Conservation (phyloP, 306 rosid genomes). For the Castanea mollissima region DNA sequence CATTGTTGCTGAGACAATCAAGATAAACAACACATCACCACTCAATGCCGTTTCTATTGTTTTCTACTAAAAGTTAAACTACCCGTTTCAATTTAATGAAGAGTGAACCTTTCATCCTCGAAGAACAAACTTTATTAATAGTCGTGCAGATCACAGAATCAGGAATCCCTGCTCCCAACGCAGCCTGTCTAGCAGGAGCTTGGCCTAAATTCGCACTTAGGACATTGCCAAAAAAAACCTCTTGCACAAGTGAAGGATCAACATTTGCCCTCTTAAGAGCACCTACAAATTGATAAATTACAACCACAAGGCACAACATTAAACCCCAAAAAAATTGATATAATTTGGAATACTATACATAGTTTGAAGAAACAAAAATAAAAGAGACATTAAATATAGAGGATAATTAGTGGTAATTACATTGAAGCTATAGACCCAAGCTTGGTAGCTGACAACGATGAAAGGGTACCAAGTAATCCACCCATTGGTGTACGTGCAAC, state of each 20-base stretch:
- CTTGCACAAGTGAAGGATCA: slow-evolving; percentile 85
- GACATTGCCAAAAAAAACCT: slow-evolving; percentile 93
- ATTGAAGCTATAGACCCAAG: slow-evolving; percentile 71
- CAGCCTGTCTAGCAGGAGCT: slow-evolving; percentile 97
- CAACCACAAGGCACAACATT: background rate
- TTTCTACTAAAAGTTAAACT: background rate
- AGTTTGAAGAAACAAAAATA: background rate
- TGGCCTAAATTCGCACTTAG: slow-evolving; percentile 91
- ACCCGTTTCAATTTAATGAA: background rate
- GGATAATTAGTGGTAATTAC: slow-evolving; percentile 21
- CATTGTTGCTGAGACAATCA: slow-evolving; percentile 66
- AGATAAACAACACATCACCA: slow-evolving; percentile 8
- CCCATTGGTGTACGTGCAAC: slow-evolving; percentile 91
- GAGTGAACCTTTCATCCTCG: slow-evolving; percentile 78
- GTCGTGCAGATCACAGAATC: slow-evolving; percentile 85
- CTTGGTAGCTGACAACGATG: slow-evolving; percentile 79
- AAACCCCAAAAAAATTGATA: background rate
- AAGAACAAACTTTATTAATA: slow-evolving; percentile 83
- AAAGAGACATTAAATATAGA: background rate
- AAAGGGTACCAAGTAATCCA: slow-evolving; percentile 75
- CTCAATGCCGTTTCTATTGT: background rate
- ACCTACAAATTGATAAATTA: slow-evolving; percentile 41
- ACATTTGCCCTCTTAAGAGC: slow-evolving; percentile 82
- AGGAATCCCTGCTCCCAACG: slow-evolving; percentile 84
- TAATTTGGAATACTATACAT: background rate